A percentile compares a stretch with the other conserved stretches of the same genome.
Conservation (phyloP, 2,329 filamentous ascomycete genomes). For the Geoglossum cookeanum region DNA sequence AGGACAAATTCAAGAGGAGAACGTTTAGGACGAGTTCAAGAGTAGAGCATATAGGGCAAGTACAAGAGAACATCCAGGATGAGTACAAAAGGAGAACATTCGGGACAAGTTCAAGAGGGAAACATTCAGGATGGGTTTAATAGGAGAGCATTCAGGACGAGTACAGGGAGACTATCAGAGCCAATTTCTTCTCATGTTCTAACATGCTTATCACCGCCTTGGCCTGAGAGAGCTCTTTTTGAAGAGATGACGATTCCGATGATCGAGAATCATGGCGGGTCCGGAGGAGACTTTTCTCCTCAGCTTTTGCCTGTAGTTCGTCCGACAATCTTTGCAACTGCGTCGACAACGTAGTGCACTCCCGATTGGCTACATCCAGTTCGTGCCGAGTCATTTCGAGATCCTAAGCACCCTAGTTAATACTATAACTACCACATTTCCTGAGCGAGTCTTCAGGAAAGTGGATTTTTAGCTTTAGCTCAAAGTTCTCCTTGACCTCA, state of each 20-base stretch:
- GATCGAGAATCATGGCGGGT: conserved; percentile 47
- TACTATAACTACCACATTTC: conserved; percentile 40
- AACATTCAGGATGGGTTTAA: no score
- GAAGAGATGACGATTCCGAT: conserved; percentile 45
- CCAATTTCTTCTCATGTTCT: conserved; percentile 36
- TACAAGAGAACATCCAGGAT: no score
- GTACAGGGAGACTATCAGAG: conserved; percentile 18
- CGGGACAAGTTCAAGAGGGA: no score
- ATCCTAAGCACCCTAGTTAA: conserved; percentile 16
- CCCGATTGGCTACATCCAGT: conserved; percentile 25
- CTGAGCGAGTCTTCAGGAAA: conserved; percentile 82
- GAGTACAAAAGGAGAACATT: no score
- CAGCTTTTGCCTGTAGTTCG: conserved; percentile 36
- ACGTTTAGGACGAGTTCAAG: no score
- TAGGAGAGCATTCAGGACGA: no score
- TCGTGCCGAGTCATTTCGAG: conserved; percentile 25
- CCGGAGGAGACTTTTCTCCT: conserved; percentile 51
- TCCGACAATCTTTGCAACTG: conserved; percentile 37
- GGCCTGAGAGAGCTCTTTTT: conserved; percentile 37
- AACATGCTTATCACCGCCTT: conserved; percentile 27
- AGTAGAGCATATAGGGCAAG: no score
- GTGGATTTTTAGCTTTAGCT: conserved; percentile 89
- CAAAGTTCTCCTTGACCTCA: conserved; percentile 94
- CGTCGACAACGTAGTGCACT: conserved; percentile 21
- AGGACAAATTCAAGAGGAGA: no score